phyloP scores from a whole-genome alignment of 805 yeast genomes.

The Metschnikowia orientalis region DNA sequence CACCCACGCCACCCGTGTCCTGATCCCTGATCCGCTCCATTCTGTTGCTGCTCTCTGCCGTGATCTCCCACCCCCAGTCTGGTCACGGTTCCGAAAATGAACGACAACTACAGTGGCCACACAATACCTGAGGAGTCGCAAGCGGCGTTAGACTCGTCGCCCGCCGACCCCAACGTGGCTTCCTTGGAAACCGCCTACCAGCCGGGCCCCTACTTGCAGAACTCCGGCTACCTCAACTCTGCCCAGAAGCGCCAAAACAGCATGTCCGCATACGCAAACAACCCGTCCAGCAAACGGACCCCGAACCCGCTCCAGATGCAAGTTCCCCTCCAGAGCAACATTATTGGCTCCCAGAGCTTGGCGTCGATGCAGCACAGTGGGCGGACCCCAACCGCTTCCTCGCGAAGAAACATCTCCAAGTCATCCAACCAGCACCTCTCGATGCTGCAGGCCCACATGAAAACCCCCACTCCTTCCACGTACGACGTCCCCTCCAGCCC shows the following conservation, averaged over 20 bases:
- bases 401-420: conserved; percentile 15
- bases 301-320: conserved; percentile 21
- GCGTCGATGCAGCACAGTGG: conserved; percentile 7
- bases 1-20: no score
- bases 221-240: conserved; percentile 14
- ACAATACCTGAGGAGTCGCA: conserved; percentile 7
- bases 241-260: conserved; percentile 40
- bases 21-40: background rate
- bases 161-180: conserved; percentile 1
- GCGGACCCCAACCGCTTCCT: conserved; percentile 3
- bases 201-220: conserved; percentile 6
- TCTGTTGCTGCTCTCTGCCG: no score
- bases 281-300: conserved; percentile 33
- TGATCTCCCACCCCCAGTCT: conserved; percentile 6
- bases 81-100: conserved; percentile 10
- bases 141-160: conserved; percentile 5
- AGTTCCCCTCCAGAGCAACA: conserved; percentile 16
- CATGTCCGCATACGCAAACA: conserved; percentile 30
- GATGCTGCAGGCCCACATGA: conserved; percentile 15
- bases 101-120: conserved; percentile 11
- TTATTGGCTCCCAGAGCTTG: conserved; percentile 11
- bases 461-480: conserved; percentile 40
- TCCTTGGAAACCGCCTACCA: conserved; percentile 4
- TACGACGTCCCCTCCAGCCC: conserved; percentile 42
- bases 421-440: conserved; percentile 14